Conservation (phyloP, 352 stramenopile genomes). For the Phytopythium delawarense region DNA sequence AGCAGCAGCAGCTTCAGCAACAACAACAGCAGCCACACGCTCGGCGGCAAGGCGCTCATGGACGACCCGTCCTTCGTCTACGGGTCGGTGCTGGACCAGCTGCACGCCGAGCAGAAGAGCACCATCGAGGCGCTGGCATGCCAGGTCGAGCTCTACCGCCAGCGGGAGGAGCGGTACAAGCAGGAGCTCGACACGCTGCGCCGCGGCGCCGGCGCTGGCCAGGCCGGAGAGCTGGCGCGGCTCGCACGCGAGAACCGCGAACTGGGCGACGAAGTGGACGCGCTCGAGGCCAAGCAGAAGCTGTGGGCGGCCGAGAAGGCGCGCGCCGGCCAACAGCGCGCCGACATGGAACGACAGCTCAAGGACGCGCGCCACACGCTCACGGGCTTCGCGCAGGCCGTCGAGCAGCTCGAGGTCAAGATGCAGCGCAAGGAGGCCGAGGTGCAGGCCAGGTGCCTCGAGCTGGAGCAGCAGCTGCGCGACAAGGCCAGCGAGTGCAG, state of each 20-base stretch:
- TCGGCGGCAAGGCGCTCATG: slow-evolving; percentile 18
- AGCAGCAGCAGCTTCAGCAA: slow-evolving; percentile 16
- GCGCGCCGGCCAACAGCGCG: slow-evolving; percentile 36
- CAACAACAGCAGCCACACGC: slow-evolving; percentile 11
- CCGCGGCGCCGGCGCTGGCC: slow-evolving; percentile 19
- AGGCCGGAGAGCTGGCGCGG: slow-evolving; percentile 25
- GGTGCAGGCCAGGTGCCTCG: slow-evolving; percentile 44
- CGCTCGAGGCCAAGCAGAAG: slow-evolving; percentile 30
- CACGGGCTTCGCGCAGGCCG: slow-evolving; percentile 52
- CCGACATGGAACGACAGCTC: slow-evolving; percentile 52
- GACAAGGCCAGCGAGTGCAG: slow-evolving; percentile 40
- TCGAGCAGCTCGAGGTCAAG: slow-evolving; percentile 77
- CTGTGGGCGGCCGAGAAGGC: slow-evolving; percentile 38
- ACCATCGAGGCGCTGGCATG: slow-evolving; percentile 77
- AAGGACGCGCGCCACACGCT: slow-evolving; percentile 55
- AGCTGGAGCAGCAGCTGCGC: slow-evolving; percentile 46
- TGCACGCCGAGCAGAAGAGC: slow-evolving; percentile 75
- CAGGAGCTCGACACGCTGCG: slow-evolving; percentile 62
- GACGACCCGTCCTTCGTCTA: slow-evolving; percentile 40
- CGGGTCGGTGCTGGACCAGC: slow-evolving; percentile 59
- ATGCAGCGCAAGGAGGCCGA: slow-evolving; percentile 69
- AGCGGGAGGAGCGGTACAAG: slow-evolving; percentile 62
- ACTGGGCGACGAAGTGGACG: slow-evolving; percentile 59
- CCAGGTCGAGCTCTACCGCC: slow-evolving; percentile 77
- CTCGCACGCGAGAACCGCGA: slow-evolving; percentile 52